Evolutionary conservation across 108 stramenopile species (phyloP), one percentile per base, ranked within the genome.

Genomic region (Skeletonema marinoi): DNA sequence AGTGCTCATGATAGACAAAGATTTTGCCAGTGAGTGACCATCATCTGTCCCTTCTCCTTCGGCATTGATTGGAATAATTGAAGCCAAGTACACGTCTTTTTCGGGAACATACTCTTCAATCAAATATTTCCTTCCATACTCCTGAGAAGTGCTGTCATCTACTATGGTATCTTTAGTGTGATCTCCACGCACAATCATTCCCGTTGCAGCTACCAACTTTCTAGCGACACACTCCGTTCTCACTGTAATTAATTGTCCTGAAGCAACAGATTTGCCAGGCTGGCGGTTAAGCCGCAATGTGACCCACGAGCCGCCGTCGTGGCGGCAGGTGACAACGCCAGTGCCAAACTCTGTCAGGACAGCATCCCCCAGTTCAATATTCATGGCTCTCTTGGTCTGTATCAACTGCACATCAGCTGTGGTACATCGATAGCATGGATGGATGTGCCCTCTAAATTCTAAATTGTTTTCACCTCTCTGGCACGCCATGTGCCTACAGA

Each of bases 281-380:
- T 73, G 56, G 58, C 94, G 73, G 89, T 90, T 91, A 10, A 95
- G 67, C 10, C 89, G 76, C 0, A 90, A 78, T 54, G 62, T 44
- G 19, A 63, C 76, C 70, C 71, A 82, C 48, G 60, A 19, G 50
- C 59, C 48, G 17, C 60, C 21, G n/a, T 74, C 51, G 21, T 66
- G 48, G 42, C 76, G 66, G 35, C 66, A 63, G 1, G 85, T 65
- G 19, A 95, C 71, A 6, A 92, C 91, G 12, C 90, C 92, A 2
- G 85, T 86, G 62, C 94, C 94, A 68, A 73, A 92, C 9, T 70
- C 80, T 19, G 94, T 95, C 30, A 82, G 77, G 38, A 95, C 92
- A 14, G 89, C 81, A 70, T 92, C 90, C 54, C 94, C 94, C 8
- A 92, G 88, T 5, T 36, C 32, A 33, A 73, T 35, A 8, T 63